Base-by-base conservation (phyloP, 805 yeast species). In the Myxozyma sirexii region DNA sequence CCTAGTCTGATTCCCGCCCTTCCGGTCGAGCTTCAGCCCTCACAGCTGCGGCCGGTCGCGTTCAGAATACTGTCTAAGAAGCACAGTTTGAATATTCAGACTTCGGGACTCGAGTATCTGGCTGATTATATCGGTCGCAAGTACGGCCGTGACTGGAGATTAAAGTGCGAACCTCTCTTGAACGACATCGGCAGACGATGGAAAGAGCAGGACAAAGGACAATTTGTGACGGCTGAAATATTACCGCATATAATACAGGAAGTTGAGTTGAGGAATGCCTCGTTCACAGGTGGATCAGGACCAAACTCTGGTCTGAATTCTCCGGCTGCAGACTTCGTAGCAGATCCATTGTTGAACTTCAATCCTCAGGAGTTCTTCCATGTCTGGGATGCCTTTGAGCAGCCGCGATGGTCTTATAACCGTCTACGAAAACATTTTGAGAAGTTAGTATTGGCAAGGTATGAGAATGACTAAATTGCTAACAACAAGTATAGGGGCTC, bases 1-100 rank as follows among this genome's bases (percentile, higher is more conserved):
- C 59, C 61, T 4, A 31, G 50, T 5, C 31, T 56, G 23, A 31
- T 41, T 19, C 49, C 44, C 10, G 54, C 64, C 15, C 79, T 92
- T 12, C 97, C 97, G 0, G 85, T 90, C 1, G 80, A 81, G 58
- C 82, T 93, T 1, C 88, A 85, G 54, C 90, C 97, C 0, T 83
- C 93, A 0, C 88, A 88, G 69, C 76, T 94, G 45, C 81, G 99
- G 46, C 99, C 99, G 0, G 76, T 93, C 50, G 97, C 97, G 0
- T 94, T 92, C 72, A 78, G 99, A 42, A 82, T 93, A 1, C 74
- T 94, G 7, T 89, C 98, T 3, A 93, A 91, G 74, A 94, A 93
- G 70, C 93, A 90, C 71, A 97, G 97, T 0, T 80, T 94, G 29
- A 91, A 91, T 72, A 82, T 94, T 64, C 90, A 93, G 69, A 85